These are phyloP conservation scores for Raffaelea albimanens DNA, from an alignment of 2,329 filamentous ascomycete species.

Conservation along the genomic window DNA sequence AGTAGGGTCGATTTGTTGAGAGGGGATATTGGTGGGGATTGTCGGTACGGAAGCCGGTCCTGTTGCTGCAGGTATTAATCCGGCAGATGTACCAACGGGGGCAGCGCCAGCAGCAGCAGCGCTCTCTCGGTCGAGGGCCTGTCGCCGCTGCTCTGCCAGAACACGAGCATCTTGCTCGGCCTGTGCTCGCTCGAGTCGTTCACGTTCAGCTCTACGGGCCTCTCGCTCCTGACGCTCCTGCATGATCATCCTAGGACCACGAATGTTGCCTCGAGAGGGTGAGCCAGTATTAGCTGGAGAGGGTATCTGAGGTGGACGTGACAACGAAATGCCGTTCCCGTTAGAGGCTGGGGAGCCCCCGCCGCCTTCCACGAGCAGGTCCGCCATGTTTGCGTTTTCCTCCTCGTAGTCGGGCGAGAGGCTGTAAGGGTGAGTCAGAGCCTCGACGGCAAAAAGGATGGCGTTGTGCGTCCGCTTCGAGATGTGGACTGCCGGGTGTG, in stretches of 20 bases:
- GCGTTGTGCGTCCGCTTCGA: slow-evolving; percentile 80
- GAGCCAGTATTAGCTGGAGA: slow-evolving; percentile 43
- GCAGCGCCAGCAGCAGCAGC: slow-evolving; percentile 25
- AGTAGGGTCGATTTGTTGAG: slow-evolving; percentile 22
- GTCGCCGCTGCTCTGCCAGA: slow-evolving; percentile 41
- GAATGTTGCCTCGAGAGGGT: slow-evolving; percentile 50
- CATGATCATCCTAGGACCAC: slow-evolving; percentile 87
- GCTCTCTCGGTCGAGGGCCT: slow-evolving; percentile 25
- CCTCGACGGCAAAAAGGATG: slow-evolving; percentile 86
- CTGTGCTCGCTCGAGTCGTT: slow-evolving; percentile 50
- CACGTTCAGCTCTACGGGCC: slow-evolving; percentile 57
- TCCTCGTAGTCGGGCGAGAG: slow-evolving; percentile 81
- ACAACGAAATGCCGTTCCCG: slow-evolving; percentile 38
- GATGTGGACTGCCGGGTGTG: slow-evolving; percentile 50
- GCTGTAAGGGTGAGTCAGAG: slow-evolving; percentile 67
- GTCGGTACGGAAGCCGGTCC: background rate
- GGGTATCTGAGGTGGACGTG: slow-evolving; percentile 32
- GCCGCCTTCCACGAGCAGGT: slow-evolving; percentile 51
- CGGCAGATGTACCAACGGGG: slow-evolving; percentile 14
- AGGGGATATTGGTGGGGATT: slow-evolving; percentile 2
- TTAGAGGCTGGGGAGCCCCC: slow-evolving; percentile 44
- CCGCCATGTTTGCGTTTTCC: slow-evolving; percentile 87
- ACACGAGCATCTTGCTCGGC: slow-evolving; percentile 47
- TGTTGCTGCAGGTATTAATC: slow-evolving; percentile 7
- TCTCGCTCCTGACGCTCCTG: slow-evolving; percentile 72